phyloP scores from a whole-genome alignment of 345 rosid genomes.

The Erysimum cheiranthoides region DNA sequence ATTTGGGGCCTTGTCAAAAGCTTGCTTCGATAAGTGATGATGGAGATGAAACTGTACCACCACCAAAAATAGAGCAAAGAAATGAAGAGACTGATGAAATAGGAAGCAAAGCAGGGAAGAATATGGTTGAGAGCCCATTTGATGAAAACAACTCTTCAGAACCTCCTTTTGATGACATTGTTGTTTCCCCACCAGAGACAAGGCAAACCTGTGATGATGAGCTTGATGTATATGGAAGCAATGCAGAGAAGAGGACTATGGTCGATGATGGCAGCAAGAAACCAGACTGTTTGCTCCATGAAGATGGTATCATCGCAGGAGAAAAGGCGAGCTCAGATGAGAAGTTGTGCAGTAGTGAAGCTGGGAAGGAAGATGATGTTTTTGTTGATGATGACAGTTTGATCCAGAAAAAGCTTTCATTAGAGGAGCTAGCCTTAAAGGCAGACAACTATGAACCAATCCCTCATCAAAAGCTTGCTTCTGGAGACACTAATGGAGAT shows the following conservation, averaged over 20 bases:
- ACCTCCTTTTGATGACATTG: conserved; percentile 1
- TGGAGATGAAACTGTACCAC: background rate
- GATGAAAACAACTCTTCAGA: conserved; percentile 17
- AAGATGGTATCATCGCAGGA: background rate
- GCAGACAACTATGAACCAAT: background rate
- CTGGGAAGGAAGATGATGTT: background rate
- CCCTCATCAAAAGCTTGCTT: conserved; percentile 6
- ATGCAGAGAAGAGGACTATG: background rate
- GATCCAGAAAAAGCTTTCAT: background rate
- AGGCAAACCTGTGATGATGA: conserved; percentile 1
- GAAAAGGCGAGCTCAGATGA: background rate
- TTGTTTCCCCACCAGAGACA: background rate
- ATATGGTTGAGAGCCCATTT: background rate
- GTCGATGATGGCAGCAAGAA: background rate
- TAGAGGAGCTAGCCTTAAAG: background rate
- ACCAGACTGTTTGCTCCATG: background rate
- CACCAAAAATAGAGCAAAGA: background rate
- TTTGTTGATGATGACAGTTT: background rate
- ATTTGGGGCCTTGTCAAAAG: background rate
- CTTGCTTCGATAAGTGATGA: background rate
- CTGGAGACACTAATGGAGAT: background rate
- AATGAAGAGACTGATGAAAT: background rate
- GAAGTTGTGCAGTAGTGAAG: conserved; percentile 1
- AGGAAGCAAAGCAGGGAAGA: background rate
- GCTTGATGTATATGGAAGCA: background rate